Conservation (phyloP, 192 early-diverging fungal genomes). For the Lobulomyces angularis region DNA sequence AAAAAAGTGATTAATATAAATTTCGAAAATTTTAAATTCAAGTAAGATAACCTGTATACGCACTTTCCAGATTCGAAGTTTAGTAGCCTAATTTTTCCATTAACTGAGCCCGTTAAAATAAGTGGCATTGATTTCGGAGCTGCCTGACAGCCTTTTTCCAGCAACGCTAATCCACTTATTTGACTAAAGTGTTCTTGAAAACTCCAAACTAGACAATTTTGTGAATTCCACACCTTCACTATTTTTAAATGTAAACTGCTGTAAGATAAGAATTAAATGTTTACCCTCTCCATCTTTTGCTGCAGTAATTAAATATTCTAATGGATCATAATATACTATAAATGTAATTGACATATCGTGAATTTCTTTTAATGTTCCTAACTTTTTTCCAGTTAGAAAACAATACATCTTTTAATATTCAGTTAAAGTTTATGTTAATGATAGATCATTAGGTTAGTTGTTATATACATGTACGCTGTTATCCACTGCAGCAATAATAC, state of each 20-base stretch:
- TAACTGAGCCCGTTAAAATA: slow-evolving; percentile 25
- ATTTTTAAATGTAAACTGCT: slow-evolving; percentile 1
- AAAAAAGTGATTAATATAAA: no score
- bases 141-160: slow-evolving; percentile 21
- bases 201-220: slow-evolving; percentile 21
- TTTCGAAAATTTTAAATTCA: no score
- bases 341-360: slow-evolving; percentile 28
- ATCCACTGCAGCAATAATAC: slow-evolving; percentile 21
- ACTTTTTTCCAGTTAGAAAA: slow-evolving; percentile 10
- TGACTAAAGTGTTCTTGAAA: slow-evolving; percentile 26
- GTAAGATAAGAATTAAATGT: slow-evolving; percentile 3
- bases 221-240: slow-evolving; percentile 29
- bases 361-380: slow-evolving; percentile 17
- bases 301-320: slow-evolving; percentile 29
- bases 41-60: slow-evolving; percentile 12
- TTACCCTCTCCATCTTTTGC: slow-evolving; percentile 22
- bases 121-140: slow-evolving; percentile 14
- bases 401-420: slow-evolving; percentile 17
- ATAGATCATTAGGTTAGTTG: no score
- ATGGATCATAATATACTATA: slow-evolving; percentile 22
- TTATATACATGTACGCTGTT: slow-evolving; percentile 10
- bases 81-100: slow-evolving; percentile 30
- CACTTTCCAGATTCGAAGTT: slow-evolving; percentile 28
- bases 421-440: slow-evolving; percentile 1
- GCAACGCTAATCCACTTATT: slow-evolving; percentile 20